Conservation (phyloP, 768 basidiomycete species). For the Terana coerulea region DNA sequence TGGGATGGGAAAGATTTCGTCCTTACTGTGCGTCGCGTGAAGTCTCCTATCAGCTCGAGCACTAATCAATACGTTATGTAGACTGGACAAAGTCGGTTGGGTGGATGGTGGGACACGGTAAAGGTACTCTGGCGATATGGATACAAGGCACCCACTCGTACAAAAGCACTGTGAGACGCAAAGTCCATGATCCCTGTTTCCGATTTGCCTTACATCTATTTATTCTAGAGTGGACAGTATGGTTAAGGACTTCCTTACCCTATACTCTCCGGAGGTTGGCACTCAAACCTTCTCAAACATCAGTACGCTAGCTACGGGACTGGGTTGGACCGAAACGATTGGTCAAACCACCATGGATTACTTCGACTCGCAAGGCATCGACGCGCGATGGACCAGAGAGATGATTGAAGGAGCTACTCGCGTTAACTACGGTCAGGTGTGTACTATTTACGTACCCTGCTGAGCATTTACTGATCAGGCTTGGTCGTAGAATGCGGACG, state of each 20-base stretch:
- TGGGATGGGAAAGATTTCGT: constrained; percentile 83
- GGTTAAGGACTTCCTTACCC: constrained; percentile 44
- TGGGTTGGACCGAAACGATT: constrained; percentile 48
- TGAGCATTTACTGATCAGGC: no score
- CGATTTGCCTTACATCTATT: not conserved
- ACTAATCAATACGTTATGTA: constrained; percentile 2
- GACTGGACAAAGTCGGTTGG: constrained; percentile 31
- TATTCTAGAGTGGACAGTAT: constrained; percentile 52
- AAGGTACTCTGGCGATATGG: constrained; percentile 82
- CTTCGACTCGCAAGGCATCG: constrained; percentile 50
- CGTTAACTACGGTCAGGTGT: constrained; percentile 80
- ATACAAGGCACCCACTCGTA: constrained; percentile 50
- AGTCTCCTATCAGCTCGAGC: no score
- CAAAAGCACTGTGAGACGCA: constrained; percentile 47
- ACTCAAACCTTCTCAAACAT: constrained; percentile 64
- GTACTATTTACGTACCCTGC: not conserved
- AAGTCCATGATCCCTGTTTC: not conserved
- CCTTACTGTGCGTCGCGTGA: constrained; percentile 53
- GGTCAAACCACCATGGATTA: constrained; percentile 55
- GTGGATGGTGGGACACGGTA: constrained; percentile 65
- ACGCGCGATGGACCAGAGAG: constrained; percentile 60
- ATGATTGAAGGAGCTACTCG: constrained; percentile 77
- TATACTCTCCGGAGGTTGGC: constrained; percentile 47
- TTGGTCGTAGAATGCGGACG: constrained; percentile 49
- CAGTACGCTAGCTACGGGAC: constrained; percentile 44